These are phyloP conservation scores for Tetramitus jugosus DNA, from an alignment of 208 protist genomes.

Conservation along the genomic window DNA sequence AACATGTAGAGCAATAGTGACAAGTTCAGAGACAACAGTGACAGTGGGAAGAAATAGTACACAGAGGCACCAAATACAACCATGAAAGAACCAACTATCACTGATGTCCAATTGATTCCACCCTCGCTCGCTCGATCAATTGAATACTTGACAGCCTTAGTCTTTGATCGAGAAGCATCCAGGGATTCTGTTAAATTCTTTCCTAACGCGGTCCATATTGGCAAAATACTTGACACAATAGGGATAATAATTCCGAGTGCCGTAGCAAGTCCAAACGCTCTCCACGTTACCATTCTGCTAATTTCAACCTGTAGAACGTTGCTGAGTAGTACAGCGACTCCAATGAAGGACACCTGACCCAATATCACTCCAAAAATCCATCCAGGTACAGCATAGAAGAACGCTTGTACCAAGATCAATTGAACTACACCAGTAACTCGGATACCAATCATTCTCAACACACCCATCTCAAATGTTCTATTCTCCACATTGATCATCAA, in stretches of 20 bases:
- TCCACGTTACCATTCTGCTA: not conserved
- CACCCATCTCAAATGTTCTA: slow-evolving; percentile 78
- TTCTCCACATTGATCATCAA: slow-evolving; percentile 79
- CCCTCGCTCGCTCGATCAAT: slow-evolving; percentile 42
- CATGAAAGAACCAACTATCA: not conserved
- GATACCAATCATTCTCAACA: slow-evolving; percentile 64
- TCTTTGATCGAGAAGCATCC: slow-evolving; percentile 58
- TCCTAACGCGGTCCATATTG: slow-evolving; percentile 60
- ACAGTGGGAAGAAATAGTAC: slow-evolving; percentile 82
- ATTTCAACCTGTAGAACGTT: not conserved
- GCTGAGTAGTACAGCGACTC: not conserved
- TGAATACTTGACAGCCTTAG: slow-evolving; percentile 54
- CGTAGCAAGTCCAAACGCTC: not conserved
- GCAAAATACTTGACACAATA: slow-evolving; percentile 57
- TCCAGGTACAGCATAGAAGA: slow-evolving; percentile 12
- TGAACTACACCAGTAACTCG: not conserved
- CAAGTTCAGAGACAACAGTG: slow-evolving; percentile 68
- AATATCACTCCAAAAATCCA: not conserved
- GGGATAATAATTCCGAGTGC: not conserved
- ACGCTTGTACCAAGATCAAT: not conserved
- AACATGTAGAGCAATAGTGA: slow-evolving; percentile 82
- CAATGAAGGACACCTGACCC: not conserved
- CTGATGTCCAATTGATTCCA: not conserved
- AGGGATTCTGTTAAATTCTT: slow-evolving; percentile 66
- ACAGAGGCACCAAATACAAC: slow-evolving; percentile 61